phyloP scores from a whole-genome alignment of 2,329 filamentous ascomycete genomes.

The Trematosphaeria pertusa region DNA sequence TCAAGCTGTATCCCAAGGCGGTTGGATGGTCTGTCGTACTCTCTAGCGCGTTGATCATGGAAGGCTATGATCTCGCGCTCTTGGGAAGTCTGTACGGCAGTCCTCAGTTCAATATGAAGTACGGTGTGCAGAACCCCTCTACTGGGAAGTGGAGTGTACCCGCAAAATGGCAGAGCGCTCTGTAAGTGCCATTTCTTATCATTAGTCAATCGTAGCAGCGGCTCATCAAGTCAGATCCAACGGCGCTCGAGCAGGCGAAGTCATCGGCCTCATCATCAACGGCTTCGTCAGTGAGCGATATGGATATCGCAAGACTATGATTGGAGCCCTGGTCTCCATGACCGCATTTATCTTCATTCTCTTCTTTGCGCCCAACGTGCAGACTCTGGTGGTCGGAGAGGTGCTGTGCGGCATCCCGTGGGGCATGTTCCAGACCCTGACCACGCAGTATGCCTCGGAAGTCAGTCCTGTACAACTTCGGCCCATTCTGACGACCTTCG shows the following conservation, averaged over 20 bases:
- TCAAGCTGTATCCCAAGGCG: conserved; percentile 84
- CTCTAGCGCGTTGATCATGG: conserved; percentile 87
- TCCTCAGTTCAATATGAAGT: conserved; percentile 53
- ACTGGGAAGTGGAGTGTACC: conserved; percentile 48
- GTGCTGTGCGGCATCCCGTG: conserved; percentile 55
- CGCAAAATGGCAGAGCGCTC: conserved; percentile 53
- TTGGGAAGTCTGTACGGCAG: conserved; percentile 75
- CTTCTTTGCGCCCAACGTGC: conserved; percentile 53
- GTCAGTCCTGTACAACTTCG: conserved; percentile 74
- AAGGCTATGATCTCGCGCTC: conserved; percentile 81
- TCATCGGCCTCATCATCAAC: conserved; percentile 53
- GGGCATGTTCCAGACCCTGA: conserved; percentile 55
- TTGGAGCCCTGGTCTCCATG: conserved; percentile 49
- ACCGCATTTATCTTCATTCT: conserved; percentile 53
- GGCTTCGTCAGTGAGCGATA: conserved; percentile 53
- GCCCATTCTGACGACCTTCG: conserved; percentile 63
- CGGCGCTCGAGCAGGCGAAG: conserved; percentile 52
- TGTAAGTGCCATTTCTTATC: conserved; percentile 28
- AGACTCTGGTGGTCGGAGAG: conserved; percentile 51
- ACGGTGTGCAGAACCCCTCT: conserved; percentile 44
- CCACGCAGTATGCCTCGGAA: conserved; percentile 58
- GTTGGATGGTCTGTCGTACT: conserved; percentile 83
- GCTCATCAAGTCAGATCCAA: conserved; percentile 40
- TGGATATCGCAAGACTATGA: conserved; percentile 54
- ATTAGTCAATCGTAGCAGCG: background rate